Conservation (phyloP, 192 early-diverging fungal species). For the Spinellus fusiger region DNA sequence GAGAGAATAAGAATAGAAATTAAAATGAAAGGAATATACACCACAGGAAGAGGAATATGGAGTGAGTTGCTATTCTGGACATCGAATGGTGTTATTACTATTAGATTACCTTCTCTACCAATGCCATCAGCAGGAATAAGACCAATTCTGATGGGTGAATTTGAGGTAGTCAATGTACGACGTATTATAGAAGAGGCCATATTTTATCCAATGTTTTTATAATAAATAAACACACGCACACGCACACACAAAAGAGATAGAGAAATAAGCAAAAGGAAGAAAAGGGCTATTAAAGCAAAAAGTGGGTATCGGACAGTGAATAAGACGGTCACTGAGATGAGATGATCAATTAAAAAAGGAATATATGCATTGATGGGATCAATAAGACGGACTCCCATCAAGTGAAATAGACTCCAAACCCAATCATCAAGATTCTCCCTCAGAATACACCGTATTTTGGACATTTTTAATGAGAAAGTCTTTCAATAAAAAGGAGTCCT, state of each 20-base stretch:
- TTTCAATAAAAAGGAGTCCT: no score
- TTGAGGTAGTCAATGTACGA: constrained; percentile 31
- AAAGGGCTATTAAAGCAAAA: not conserved
- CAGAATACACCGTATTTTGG: not conserved
- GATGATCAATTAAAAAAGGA: not conserved
- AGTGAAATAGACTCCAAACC: not conserved
- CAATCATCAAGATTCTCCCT: not conserved
- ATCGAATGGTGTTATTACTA: not conserved
- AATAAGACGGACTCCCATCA: not conserved
- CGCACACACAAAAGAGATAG: not conserved
- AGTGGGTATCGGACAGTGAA: not conserved
- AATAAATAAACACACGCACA: not conserved
- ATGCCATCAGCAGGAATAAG: constrained; percentile 97
- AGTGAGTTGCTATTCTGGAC: not conserved
- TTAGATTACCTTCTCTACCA: constrained; percentile 76
- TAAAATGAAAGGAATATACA: not conserved
- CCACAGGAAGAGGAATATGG: not conserved
- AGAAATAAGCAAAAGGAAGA: not conserved
- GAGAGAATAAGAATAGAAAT: not conserved
- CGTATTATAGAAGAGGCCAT: constrained; percentile 33
- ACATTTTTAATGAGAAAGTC: no score
- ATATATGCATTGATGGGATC: not conserved
- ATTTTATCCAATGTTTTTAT: not conserved
- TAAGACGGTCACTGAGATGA: not conserved
- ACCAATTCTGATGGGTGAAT: constrained; percentile 67